phyloP scores from a whole-genome alignment of 2,329 filamentous ascomycete species.

The Pseudocercospora macadamiae region DNA sequence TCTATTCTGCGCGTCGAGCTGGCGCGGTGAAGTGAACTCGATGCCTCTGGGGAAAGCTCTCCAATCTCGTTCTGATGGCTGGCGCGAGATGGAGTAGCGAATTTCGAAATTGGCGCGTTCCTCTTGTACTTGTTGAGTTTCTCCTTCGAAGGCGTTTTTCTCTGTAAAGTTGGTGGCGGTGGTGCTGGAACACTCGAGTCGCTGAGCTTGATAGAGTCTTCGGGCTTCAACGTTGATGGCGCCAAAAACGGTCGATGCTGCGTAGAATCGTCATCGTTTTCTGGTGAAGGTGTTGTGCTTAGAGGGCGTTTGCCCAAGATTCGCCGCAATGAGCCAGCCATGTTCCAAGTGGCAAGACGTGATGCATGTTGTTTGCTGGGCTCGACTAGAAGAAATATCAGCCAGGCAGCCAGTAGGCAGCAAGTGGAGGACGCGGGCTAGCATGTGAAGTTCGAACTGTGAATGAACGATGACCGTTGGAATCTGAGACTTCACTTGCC shows the following conservation, averaged over 20 bases:
- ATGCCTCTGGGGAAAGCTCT: background rate
- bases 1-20: background rate
- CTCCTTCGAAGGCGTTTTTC: background rate
- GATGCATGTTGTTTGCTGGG: constrained; percentile 2
- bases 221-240: too few species aligned
- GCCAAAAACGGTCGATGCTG: background rate
- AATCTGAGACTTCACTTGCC: constrained; percentile 1
- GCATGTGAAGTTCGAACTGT: background rate
- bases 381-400: background rate
- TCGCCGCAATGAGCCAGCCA: constrained; percentile 3
- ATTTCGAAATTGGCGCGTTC: background rate
- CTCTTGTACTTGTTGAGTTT: constrained; percentile 1
- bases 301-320: constrained; percentile 8
- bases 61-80: background rate
- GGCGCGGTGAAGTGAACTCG: background rate
- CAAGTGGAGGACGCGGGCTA: background rate
- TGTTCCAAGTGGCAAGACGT: background rate
- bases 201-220: background rate
- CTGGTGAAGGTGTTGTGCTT: background rate
- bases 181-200: background rate
- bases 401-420: constrained; percentile 1
- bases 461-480: background rate
- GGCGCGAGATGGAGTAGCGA: background rate
- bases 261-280: background rate
- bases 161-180: background rate